A percentile compares a stretch with the other conserved stretches of the same genome.
These are phyloP conservation scores for Lepidium didymum DNA, from an alignment of 345 rosid genomes.

Conservation along the genomic window DNA sequence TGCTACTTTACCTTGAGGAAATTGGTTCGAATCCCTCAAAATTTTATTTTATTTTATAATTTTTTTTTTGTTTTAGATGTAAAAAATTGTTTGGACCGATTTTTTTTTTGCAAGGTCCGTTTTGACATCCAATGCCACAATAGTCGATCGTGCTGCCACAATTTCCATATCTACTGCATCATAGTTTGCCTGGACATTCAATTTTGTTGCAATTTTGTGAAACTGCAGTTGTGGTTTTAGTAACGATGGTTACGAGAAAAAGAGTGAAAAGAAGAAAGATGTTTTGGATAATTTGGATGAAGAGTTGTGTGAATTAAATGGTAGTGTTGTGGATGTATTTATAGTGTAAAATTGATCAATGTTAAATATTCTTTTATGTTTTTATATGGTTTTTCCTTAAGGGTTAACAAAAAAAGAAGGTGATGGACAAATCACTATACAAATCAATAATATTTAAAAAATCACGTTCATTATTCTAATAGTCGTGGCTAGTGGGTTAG, in stretches of 20 bases:
- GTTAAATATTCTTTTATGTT: too few relatives aligned
- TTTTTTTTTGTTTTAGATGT: too few relatives aligned
- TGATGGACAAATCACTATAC: too few relatives aligned
- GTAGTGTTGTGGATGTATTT: slow-evolving; percentile 1
- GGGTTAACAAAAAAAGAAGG: too few relatives aligned
- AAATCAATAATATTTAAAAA: too few relatives aligned
- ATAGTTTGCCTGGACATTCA: slow-evolving; percentile 20
- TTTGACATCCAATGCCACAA: slow-evolving; percentile 28
- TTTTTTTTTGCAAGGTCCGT: slow-evolving; percentile 28
- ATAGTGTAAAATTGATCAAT: neutral
- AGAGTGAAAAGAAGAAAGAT: slow-evolving; percentile 1
- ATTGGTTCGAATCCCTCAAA: too few relatives aligned
- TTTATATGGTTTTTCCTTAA: too few relatives aligned
- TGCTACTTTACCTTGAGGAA: too few relatives aligned
- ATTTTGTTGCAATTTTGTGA: slow-evolving; percentile 21
- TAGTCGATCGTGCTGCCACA: slow-evolving; percentile 23
- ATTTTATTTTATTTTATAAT: too few relatives aligned
- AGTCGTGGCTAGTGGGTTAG: too few relatives aligned
- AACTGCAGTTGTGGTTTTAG: neutral
- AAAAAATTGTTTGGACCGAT: too few relatives aligned
- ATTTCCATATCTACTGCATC: slow-evolving; percentile 28
- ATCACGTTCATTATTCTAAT: too few relatives aligned
- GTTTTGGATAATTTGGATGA: neutral
- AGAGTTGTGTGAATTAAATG: slow-evolving; percentile 1
- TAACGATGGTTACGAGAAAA: slow-evolving; percentile 4